These are phyloP conservation scores for Mycena albidolilacea DNA, from an alignment of 768 basidiomycete species.

Conservation along the genomic window DNA sequence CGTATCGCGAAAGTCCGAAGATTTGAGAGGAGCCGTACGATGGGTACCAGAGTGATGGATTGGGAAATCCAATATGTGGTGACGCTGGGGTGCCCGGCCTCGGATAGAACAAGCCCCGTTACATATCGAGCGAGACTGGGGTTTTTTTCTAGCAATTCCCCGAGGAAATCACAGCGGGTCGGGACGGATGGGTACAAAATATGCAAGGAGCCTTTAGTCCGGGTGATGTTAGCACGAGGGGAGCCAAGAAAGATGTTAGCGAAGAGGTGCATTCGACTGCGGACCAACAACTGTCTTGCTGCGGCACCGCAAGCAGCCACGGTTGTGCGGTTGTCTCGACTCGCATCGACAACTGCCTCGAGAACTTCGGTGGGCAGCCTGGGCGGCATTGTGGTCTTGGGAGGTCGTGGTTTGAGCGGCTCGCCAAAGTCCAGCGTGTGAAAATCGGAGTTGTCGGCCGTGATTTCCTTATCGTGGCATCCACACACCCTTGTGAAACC, in stretches of 20 bases:
- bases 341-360: constrained; percentile 2
- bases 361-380: constrained; percentile 8
- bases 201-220: not conserved
- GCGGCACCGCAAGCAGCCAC: constrained; percentile 4
- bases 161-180: not conserved
- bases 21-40: not conserved
- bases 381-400: not conserved
- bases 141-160: not conserved
- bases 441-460: too few relatives aligned
- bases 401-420: not conserved
- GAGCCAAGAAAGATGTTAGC: not conserved
- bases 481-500: too few relatives aligned
- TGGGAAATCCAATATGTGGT: constrained; percentile 3
- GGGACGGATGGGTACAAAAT: not conserved
- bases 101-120: not conserved
- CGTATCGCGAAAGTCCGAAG: not conserved
- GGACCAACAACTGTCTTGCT: not conserved
- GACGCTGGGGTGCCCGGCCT: not conserved
- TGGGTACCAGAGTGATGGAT: constrained; percentile 2
- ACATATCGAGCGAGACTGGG: not conserved
- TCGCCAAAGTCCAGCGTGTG: not conserved
- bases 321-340: not conserved
- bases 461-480: too few relatives aligned
- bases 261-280: constrained; percentile 4
- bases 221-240: not conserved